Evolutionary conservation across 1,139 yeast species (phyloP).

Genomic region (Nakaseomyces kungkrabaensis): DNA sequence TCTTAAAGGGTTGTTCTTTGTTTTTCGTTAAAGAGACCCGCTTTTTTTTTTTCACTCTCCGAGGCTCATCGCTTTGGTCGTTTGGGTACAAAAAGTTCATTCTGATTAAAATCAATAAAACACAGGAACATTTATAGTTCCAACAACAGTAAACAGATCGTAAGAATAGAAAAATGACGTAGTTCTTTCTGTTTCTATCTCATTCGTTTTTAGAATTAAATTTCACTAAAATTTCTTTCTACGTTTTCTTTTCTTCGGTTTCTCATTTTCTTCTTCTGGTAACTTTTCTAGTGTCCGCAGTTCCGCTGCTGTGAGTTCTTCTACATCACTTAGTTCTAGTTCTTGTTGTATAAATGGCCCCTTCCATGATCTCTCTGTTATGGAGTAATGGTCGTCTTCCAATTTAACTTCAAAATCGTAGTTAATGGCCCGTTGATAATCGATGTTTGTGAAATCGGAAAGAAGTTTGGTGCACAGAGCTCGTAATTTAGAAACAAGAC

Average conservation of each 20-base stretch:
- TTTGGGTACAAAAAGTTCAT: not conserved
- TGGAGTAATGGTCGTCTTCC: slow-evolving; percentile 5
- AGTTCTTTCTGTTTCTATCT: not conserved
- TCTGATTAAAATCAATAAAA: too few relatives aligned
- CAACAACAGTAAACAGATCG: too few relatives aligned
- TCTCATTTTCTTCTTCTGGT: not conserved
- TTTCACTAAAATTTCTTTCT: not conserved
- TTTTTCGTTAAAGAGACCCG: not conserved
- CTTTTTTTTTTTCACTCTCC: too few relatives aligned
- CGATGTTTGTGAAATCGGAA: slow-evolving; percentile 9
- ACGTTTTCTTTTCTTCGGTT: not conserved
- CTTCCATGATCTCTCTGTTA: slow-evolving; percentile 23
- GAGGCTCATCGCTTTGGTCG: not conserved
- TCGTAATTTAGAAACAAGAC: slow-evolving; percentile 9
- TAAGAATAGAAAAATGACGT: too few relatives aligned
- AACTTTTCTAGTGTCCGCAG: not conserved
- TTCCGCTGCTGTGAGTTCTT: slow-evolving; percentile 12
- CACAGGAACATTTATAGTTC: too few relatives aligned
- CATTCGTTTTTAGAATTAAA: too few relatives aligned
- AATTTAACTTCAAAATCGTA: slow-evolving; percentile 20
- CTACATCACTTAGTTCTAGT: slow-evolving; percentile 30
- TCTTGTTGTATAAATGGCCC: slow-evolving; percentile 25
- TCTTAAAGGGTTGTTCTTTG: not conserved
- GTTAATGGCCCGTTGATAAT: slow-evolving; percentile 10
- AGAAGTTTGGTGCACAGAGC: slow-evolving; percentile 16